Evolutionary conservation across 2,329 filamentous ascomycete genomes (phyloP).

Genomic region (Sporothrix mexicana): DNA sequence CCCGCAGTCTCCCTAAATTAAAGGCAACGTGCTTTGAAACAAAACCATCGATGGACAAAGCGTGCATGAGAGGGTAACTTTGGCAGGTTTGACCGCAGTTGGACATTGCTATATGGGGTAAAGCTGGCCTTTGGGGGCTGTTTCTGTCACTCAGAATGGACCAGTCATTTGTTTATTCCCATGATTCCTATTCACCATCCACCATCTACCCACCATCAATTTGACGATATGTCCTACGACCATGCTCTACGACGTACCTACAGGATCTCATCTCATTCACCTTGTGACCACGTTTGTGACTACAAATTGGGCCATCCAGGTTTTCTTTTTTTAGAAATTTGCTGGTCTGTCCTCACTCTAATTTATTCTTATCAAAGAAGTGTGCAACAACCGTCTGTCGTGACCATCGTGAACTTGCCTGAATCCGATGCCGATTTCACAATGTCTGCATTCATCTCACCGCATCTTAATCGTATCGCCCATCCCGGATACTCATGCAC

Average conservation of each 20-base stretch:
- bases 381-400: not conserved
- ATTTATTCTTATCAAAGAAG: not conserved
- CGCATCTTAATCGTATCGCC: too few species aligned
- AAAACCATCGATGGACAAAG: not conserved
- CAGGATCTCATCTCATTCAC: not conserved
- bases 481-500: not conserved
- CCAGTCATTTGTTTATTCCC: not conserved
- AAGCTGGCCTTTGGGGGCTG: not conserved
- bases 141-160: not conserved
- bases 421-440: not conserved
- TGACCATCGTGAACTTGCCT: not conserved
- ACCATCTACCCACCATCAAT: not conserved
- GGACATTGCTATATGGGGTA: not conserved
- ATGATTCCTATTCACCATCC: not conserved
- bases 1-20: slow-evolving; percentile 13
- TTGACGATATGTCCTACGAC: slow-evolving; percentile 11
- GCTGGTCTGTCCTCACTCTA: not conserved
- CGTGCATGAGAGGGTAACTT: slow-evolving; percentile 2
- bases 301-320: not conserved
- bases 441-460: too few species aligned
- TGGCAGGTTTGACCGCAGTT: not conserved
- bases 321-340: not conserved
- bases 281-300: not conserved
- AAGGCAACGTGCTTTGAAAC: slow-evolving; percentile 6
- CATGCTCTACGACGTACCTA: not conserved